Evolutionary conservation across 345 rosid species (phyloP), one percentile per base, ranked within the genome.

Genomic region (Citrus hindsii): DNA sequence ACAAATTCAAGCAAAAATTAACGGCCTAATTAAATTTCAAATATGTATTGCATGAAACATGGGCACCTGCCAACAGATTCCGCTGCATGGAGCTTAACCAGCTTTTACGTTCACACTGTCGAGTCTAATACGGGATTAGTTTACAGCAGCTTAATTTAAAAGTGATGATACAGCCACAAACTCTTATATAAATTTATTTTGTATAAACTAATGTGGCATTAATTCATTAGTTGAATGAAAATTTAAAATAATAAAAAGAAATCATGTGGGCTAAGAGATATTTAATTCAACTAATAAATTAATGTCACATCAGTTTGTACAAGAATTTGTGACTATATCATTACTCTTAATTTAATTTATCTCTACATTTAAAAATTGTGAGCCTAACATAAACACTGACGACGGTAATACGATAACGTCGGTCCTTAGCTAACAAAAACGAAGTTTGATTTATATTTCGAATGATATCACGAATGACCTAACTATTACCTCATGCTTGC

Each of bases 261-360:
- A 33, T 33, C 0, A 33, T 33, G 0, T 33, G 0, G 0, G 4
- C 0, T 0, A 33, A 33, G 0, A 33, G 0, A 33, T 33, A 4
- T 33, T 33, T 33, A 33, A 33, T 33, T 33, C 6, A 33, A 33
- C 0, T 0, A 33, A 33, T 33, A 32, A 32, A 32, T 33, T 33
- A 33, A 33, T 33, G 0, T 0, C 35, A 32, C 1, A 4, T 30
- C 4, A 30, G 0, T 30, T 32, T 4, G 0, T 32, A 32, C 0
- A 32, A 0, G 0, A 32, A 0, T 32, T 32, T 32, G 0, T 32
- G 0, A 0, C 0, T 32, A 32, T 32, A 32, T 32, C 0, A 32
- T 4, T 32, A 3, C 33, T 32, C 25, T 56, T 22, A 12, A 13
- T 46, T 46, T 12, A 46, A 46, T 46, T 46, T 46, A 13, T 13